Conservation (phyloP, 2,329 filamentous ascomycete genomes). For the Diaporthe vexans region DNA sequence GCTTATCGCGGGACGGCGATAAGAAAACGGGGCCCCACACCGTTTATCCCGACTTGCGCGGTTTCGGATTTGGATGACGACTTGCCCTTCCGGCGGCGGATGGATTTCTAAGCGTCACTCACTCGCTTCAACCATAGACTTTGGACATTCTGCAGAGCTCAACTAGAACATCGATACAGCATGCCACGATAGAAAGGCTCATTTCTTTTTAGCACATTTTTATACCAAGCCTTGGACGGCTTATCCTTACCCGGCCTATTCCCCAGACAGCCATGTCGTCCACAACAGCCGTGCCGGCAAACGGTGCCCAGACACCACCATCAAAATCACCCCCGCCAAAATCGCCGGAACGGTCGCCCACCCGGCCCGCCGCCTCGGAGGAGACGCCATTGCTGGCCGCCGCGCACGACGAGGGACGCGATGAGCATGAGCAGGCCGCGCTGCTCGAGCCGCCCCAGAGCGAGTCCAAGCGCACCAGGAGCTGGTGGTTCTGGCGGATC, state of each 20-base stretch:
- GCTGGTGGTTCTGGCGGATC: constrained; percentile 53
- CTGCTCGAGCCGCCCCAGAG: constrained; percentile 43
- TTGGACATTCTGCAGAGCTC: not conserved
- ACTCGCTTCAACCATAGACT: constrained; percentile 6
- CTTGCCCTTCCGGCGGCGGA: not conserved
- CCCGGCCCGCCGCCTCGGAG: constrained; percentile 32
- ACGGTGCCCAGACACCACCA: constrained; percentile 37
- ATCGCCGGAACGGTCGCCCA: constrained; percentile 17
- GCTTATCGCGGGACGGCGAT: constrained; percentile 38
- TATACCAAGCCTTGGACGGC: not conserved
- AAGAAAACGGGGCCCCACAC: constrained; percentile 23
- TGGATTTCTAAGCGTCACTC: constrained; percentile 41
- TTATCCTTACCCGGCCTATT: not conserved
- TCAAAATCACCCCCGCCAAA: constrained; percentile 26
- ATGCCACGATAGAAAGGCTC: constrained; percentile 9
- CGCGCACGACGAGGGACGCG: constrained; percentile 29
- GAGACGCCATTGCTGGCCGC: constrained; percentile 41
- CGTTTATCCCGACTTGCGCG: constrained; percentile 19
- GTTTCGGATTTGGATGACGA: constrained; percentile 37
- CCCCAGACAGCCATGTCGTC: constrained; percentile 32
- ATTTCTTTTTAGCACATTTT: not conserved
- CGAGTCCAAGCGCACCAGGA: constrained; percentile 37
- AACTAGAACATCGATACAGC: not conserved
- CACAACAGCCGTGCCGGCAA: constrained; percentile 15
- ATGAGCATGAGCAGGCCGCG: constrained; percentile 44